Base-by-base conservation (phyloP, 2,329 filamentous ascomycete genomes). In the Magnaporthales sp. region DNA sequence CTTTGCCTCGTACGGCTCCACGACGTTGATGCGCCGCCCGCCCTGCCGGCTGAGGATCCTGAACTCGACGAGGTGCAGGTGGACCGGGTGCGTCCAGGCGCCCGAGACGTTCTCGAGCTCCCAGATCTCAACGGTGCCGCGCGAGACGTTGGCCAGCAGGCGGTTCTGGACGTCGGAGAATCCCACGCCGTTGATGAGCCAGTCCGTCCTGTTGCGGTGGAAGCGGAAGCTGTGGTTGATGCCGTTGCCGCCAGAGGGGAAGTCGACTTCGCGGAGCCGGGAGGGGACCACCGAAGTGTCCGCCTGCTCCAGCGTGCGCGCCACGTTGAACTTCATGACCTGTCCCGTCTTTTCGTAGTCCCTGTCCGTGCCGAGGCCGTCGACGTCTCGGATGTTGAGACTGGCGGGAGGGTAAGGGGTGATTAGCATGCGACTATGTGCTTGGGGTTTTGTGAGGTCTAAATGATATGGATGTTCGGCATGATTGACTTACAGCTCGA, bases 41-140 rank as follows among this genome's bases (percentile, higher is more conserved):
- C 81, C 81, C 0, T 72, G 79, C 19, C 85, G 81, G 8, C 75
- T 77, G 22, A 86, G 70, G 58, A 88, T 77, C 66, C 82, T 80
- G 74, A 88, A 84, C 70, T 87, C 84, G 63, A 88, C 81, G 1
- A 87, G 77, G 71, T 88, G 85, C 63, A 87, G 80, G 72, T 88
- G 85, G 32, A 83, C 75, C 1, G 84, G 84, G 70, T 87, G 84
- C 2, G 80, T 79, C 73, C 82, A 83, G 29, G 78, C 80, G 19
- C 80, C 83, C 11, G 77, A 77, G 30, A 74, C 76, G 72, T 87
- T 86, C 67, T 78, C 76, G 7, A 84, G 74, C 71, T 80, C 77
- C 81, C 81, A 84, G 62, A 80, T 75, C 74, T 84, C 79, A 6
- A 80, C 77, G 7, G 78, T 78, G 64, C 82, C 82, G 63, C 78